Percentiles rank a stretch among this genome's conserved stretches.
These are phyloP conservation scores for Hordeum marinum DNA, from an alignment of 176 grass and related monocot species.

Conservation along the genomic window DNA sequence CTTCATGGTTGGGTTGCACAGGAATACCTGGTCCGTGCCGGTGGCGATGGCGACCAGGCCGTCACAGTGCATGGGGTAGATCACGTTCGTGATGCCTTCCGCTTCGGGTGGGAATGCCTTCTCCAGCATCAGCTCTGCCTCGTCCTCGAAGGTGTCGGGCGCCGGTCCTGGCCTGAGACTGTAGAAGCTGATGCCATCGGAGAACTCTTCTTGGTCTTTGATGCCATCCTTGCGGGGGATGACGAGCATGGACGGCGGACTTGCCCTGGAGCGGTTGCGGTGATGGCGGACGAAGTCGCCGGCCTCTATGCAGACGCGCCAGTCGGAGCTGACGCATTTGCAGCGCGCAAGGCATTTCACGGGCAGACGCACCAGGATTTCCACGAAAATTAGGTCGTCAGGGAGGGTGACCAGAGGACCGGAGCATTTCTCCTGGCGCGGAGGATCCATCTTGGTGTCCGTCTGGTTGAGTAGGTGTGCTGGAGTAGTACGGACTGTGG, in stretches of 20 bases:
- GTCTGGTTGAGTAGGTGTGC: no score
- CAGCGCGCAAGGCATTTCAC: neutral
- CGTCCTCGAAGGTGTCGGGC: neutral
- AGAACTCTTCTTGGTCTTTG: neutral
- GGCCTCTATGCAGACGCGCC: neutral
- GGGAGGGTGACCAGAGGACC: neutral
- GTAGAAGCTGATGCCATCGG: neutral
- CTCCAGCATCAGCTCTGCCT: neutral
- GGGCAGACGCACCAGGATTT: neutral
- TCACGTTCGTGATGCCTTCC: neutral
- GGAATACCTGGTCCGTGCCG: neutral
- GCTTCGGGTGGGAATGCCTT: neutral
- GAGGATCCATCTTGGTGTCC: neutral
- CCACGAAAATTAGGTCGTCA: neutral
- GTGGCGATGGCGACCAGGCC: slow-evolving; percentile 5
- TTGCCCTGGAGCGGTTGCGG: neutral
- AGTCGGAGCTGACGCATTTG: neutral
- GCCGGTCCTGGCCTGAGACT: neutral
- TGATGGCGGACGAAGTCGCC: neutral
- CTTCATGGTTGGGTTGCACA: slow-evolving; percentile 17
- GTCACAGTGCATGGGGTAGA: slow-evolving; percentile 7
- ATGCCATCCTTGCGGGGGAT: neutral
- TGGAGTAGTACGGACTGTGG: no score
- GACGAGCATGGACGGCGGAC: neutral
- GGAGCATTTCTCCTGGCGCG: neutral